Evolutionary conservation across 768 basidiomycete species (phyloP), one percentile per base, ranked within the genome.

Genomic region (Rhodotorula sphaerocarpa): DNA sequence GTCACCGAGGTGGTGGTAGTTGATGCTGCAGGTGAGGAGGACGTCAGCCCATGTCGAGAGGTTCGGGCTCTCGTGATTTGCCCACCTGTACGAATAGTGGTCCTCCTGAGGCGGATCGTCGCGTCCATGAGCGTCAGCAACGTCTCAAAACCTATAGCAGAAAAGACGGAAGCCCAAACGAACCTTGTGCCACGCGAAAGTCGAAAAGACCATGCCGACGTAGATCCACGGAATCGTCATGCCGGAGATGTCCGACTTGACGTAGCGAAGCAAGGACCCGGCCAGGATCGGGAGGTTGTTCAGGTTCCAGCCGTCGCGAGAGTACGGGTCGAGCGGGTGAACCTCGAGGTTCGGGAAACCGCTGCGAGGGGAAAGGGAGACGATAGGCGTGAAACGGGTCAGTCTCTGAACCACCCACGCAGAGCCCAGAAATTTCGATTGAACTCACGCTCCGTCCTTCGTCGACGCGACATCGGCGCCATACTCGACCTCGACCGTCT

Each of bases 141-240:
- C n/a, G n/a, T n/a, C n/a, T n/a, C n/a, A n/a, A n/a, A n/a, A n/a
- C n/a, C n/a, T n/a, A n/a, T n/a, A n/a, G n/a, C n/a, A n/a, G n/a
- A n/a, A n/a, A n/a, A n/a, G n/a, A n/a, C n/a, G n/a, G n/a, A n/a
- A n/a, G n/a, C n/a, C n/a, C n/a, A n/a, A n/a, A n/a, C n/a, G n/a
- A n/a, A 95, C 73, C 92, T 99, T 99, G 77, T 99, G 95, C 95
- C 95, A 99, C 74, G 93, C 97, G 76, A 99, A 99, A 5, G 95
- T 93, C 20, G 92, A 93, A 75, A 99, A 99, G 23, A 90, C 80
- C 93, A 97, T 97, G 50, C 95, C 95, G 65, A 97, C 90, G 75
- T 99, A 99, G 42, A 89, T 95, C 72, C 73, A 73, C 7, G 70
- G 67, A 15, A 96, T 90, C 3, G 93, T 97, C 93, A 99, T 99